Percentiles rank a stretch among this genome's conserved stretches.
These are phyloP conservation scores for Psilocybe cyanescens DNA, from an alignment of 768 basidiomycete species.

Conservation along the genomic window DNA sequence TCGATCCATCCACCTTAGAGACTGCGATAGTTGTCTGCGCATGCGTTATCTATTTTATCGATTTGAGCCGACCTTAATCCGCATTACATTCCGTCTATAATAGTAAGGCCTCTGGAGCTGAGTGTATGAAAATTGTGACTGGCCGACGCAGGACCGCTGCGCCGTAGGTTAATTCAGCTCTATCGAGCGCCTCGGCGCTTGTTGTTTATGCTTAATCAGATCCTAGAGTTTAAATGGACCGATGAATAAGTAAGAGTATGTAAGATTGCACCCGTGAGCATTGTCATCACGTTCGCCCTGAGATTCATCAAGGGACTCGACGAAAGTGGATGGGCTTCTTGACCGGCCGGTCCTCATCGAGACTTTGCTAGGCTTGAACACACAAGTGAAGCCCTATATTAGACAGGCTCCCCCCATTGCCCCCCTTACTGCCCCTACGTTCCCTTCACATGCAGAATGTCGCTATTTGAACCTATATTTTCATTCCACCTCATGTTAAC, in stretches of 20 bases:
- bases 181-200: neutral
- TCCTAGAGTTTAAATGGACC: neutral
- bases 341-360: constrained; percentile 17
- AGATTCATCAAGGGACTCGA: constrained; percentile 17
- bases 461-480: neutral
- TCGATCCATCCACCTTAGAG: neutral
- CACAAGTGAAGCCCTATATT: constrained; percentile 16
- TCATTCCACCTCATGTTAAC: neutral
- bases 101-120: neutral
- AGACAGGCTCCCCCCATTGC: constrained; percentile 3
- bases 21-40: constrained; percentile 10
- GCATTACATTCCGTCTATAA: neutral
- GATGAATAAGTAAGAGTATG: neutral
- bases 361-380: constrained; percentile 7
- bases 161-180: neutral
- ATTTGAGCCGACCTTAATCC: neutral
- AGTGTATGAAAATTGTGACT: neutral
- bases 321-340: constrained; percentile 15
- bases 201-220: neutral
- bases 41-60: neutral
- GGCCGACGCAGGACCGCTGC: neutral
- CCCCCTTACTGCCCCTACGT: constrained; percentile 7
- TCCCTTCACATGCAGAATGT: neutral
- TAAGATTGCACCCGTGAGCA: constrained; percentile 3
- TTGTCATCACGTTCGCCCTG: constrained; percentile 8